phyloP scores from a whole-genome alignment of 805 yeast species.

The Lipomyces yamanashiensis region DNA sequence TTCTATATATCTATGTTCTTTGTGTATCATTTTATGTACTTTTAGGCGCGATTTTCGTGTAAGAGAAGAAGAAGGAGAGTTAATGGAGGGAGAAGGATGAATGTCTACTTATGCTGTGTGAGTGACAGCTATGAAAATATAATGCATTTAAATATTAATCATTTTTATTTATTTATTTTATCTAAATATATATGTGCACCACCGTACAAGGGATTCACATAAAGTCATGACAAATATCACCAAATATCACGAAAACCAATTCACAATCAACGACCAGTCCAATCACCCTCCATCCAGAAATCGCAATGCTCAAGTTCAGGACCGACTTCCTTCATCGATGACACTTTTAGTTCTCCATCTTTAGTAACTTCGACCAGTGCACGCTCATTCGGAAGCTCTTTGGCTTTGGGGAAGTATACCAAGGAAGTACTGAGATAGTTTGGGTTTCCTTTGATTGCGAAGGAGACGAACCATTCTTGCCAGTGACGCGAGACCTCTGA shows the following conservation, averaged over 20 bases:
- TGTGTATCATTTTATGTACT: too few species aligned
- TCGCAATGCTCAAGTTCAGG: slow-evolving; percentile 19
- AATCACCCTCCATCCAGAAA: slow-evolving; percentile 31
- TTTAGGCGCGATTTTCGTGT: too few species aligned
- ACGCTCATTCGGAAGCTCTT: slow-evolving; percentile 3
- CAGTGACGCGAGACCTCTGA: slow-evolving; percentile 21
- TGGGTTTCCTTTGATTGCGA: slow-evolving; percentile 32
- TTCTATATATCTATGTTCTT: too few species aligned
- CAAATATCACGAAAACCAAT: neutral
- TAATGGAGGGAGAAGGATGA: too few species aligned
- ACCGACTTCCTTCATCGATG: slow-evolving; percentile 16
- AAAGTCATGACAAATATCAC: too few species aligned
- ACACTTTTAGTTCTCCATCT: neutral
- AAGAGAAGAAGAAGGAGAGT: too few species aligned
- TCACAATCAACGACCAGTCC: slow-evolving; percentile 27
- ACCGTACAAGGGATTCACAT: too few species aligned
- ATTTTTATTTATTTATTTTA: too few species aligned
- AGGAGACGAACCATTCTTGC: slow-evolving; percentile 28
- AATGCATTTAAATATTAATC: too few species aligned
- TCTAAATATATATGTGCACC: too few species aligned
- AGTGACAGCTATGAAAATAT: too few species aligned
- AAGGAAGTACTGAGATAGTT: slow-evolving; percentile 12
- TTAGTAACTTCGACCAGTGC: slow-evolving; percentile 28
- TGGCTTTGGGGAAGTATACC: slow-evolving; percentile 15
- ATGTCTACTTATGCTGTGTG: too few species aligned